Base-by-base conservation (phyloP, 768 basidiomycete genomes). In the Boletus insuetus region DNA sequence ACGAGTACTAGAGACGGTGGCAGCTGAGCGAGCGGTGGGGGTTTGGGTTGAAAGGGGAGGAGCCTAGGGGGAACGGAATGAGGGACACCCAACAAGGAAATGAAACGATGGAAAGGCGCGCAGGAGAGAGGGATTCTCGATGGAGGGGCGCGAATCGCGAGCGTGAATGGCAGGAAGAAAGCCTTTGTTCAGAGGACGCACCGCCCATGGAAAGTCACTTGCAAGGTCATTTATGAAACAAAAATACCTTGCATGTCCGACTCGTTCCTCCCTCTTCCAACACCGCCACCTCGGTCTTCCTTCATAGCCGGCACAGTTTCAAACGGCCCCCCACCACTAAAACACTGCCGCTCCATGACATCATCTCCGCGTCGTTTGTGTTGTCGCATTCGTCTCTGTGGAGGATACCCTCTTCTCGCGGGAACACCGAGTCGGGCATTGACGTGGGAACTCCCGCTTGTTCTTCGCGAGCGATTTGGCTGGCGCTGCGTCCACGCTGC, bases 111-210 rank as follows among this genome's bases (percentile, higher is more conserved):
- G 44, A 29, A 26, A 24, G 24, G 24, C 4, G 24, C 4, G 24
- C 24, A 24, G 24, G 17, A 11, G 44, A 17, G 17, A 26, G 31
- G 26, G 58, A 64, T 63, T 52, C 62, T 49, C 62, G 58, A 60
- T 59, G 51, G 35, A 34, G 39, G 32, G 35, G 41, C 17, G 24
- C 41, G 61, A 54, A 61, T 55, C 63, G 47, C 35, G 37, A 24
- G 5, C 24, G 24, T 24, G 24, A 24, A 24, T 24, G 24, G 24
- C 24, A 24, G 24, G 24, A 24, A 24, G 24, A 24, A 24, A 24
- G 24, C 24, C 24, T 24, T 24, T 24, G 24, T 24, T 24, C 22
- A 24, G 24, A 24, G 24, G 24, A 24, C 4, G 4, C 24, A 24
- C 4, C 24, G 26, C 8, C 26, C 6, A 26, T 24, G 46, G 34